Base-by-base conservation (phyloP, 768 basidiomycete species). In the Coprinopsis strossmayeri region DNA sequence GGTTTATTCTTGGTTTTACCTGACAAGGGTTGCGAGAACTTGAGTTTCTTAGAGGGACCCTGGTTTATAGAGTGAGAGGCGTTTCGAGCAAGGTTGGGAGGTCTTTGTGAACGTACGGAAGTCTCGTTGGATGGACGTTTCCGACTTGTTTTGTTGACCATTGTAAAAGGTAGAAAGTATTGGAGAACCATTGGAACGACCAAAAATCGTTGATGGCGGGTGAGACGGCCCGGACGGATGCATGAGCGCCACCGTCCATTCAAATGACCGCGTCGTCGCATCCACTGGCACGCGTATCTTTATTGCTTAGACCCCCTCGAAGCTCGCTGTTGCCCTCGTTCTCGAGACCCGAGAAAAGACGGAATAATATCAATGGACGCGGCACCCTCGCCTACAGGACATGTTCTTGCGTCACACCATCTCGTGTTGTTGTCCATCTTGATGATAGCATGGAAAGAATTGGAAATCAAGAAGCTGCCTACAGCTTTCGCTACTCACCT, bases 351-450 rank as follows among this genome's bases (percentile, higher is more conserved):
- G n/a, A n/a, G n/a, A n/a, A 42, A 10, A n/a, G 21, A 11, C 25
- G n/a, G 9, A 23, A 45, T 15, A 32, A 32, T 32, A 39, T 17
- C 45, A 7, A 74, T 64, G 72, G 73, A 64, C 43, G 76, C 77
- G 27, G 69, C 72, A 18, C 79, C 78, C 46, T 79, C 82, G 5
- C 81, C 83, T 1, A 74, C 76, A 5, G 76, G 80, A 45, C 83
- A 87, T 63, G 71, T 80, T 48, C 71, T 91, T 24, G 73, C 81
- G 47, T 87, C 89, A 1, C 89, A 91, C 57, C 90, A 92, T 60
- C 69, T 91, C 44, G 75, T 76, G 42, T 67, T 91, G 13, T 69
- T 91, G 26, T 75, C 76, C 27, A 67, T 88, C 21, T 68, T 90
- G 28, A 68, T 81, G 50, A 66, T 84, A 11, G 66, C 77, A 3